These are phyloP conservation scores for Trichodelitschia bisporula DNA, from an alignment of 495 filamentous ascomycete genomes.

Conservation along the genomic window DNA sequence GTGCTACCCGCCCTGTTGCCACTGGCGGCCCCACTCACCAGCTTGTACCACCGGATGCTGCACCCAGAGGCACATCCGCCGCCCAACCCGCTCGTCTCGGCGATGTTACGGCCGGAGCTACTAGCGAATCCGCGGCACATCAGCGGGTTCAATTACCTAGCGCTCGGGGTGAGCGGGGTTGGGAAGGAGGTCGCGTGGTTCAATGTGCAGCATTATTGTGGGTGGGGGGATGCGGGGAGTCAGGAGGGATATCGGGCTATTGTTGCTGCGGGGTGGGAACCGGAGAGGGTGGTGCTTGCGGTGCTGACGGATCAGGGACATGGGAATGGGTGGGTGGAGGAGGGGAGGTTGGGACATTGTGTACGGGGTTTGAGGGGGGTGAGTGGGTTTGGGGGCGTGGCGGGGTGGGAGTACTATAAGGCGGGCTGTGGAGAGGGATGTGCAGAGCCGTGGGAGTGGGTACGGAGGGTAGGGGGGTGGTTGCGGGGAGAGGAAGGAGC, in stretches of 20 bases:
- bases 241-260: slow-evolving; percentile 16
- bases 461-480: slow-evolving; percentile 5
- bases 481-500: no score
- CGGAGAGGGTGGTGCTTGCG: slow-evolving; percentile 17
- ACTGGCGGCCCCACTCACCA: slow-evolving; percentile 3
- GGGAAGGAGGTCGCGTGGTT: slow-evolving; percentile 15
- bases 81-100: slow-evolving; percentile 2
- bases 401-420: slow-evolving; percentile 24
- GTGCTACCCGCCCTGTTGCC: slow-evolving; percentile 18
- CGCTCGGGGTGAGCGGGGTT: neutral
- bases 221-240: slow-evolving; percentile 15
- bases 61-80: no score
- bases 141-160: slow-evolving; percentile 19
- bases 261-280: slow-evolving; percentile 16
- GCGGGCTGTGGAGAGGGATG: slow-evolving; percentile 9
- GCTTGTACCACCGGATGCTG: no score
- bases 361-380: slow-evolving; percentile 8
- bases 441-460: slow-evolving; percentile 13
- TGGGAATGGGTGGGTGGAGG: slow-evolving; percentile 12
- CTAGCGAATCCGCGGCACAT: slow-evolving; percentile 12
- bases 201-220: slow-evolving; percentile 22
- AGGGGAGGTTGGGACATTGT: slow-evolving; percentile 5
- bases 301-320: slow-evolving; percentile 17
- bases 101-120: slow-evolving; percentile 6
- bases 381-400: slow-evolving; percentile 20